phyloP scores from a whole-genome alignment of 306 rosid genomes.

The Hippophae gyantsensis region DNA sequence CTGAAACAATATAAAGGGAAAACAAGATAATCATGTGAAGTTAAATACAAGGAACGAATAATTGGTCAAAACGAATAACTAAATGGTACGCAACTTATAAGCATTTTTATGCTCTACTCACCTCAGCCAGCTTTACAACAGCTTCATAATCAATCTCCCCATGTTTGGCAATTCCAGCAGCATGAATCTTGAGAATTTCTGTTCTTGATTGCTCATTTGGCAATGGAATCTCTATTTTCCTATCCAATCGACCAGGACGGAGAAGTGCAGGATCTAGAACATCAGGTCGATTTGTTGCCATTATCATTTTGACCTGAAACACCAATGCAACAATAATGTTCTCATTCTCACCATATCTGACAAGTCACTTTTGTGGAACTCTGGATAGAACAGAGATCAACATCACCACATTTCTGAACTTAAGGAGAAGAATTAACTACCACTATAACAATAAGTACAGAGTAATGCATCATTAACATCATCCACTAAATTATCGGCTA shows the following conservation, averaged over 20 bases:
- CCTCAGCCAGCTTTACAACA: conserved; percentile 97
- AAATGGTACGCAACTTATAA: no score
- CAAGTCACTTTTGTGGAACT: no score
- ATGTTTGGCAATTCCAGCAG: conserved; percentile 91
- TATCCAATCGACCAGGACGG: conserved; percentile 40
- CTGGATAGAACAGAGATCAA: no score
- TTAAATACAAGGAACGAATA: background rate
- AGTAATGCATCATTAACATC: no score
- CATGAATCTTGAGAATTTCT: conserved; percentile 97
- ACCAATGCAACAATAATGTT: background rate
- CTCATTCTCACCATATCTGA: background rate
- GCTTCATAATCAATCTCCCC: conserved; percentile 99
- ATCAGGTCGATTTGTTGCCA: conserved; percentile 46
- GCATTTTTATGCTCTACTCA: conserved; percentile 12
- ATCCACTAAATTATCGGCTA: background rate
- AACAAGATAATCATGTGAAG: background rate
- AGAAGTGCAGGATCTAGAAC: conserved; percentile 43
- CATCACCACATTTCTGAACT: no score
- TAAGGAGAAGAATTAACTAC: no score
- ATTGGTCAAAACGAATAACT: no score
- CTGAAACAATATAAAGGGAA: conserved; percentile 27
- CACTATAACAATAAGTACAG: no score
- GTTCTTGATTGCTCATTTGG: conserved; percentile 93
- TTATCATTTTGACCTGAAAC: conserved; percentile 89
- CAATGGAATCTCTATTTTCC: conserved; percentile 93